Conservation (phyloP, 2,329 filamentous ascomycete species). For the Colletotrichum brevisporum region DNA sequence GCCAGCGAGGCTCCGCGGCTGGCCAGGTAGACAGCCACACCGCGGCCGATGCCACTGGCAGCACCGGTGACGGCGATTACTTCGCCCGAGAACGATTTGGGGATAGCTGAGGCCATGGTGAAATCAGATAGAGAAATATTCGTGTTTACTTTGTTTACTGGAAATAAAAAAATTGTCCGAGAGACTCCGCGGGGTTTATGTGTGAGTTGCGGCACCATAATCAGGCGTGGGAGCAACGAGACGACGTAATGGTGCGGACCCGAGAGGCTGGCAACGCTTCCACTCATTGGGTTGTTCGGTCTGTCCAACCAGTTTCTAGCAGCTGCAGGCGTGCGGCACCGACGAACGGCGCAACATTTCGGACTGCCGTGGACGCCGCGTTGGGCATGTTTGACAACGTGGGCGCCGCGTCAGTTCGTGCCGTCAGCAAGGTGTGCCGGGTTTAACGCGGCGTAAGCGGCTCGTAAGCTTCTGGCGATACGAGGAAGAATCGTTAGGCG, state of each 20-base stretch:
- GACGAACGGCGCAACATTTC: no score
- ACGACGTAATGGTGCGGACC: no score
- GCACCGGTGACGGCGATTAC: conserved; percentile 64
- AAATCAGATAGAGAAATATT: background rate
- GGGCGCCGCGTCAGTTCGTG: background rate
- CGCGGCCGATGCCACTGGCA: conserved; percentile 63
- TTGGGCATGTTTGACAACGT: background rate
- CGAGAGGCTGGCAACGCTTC: no score
- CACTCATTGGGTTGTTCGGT: no score
- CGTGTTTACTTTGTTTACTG: no score
- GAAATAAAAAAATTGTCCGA: no score
- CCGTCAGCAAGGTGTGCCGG: background rate
- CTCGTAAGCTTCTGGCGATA: background rate
- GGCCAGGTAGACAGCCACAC: conserved; percentile 59
- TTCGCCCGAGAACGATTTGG: conserved; percentile 47
- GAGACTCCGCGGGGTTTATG: no score
- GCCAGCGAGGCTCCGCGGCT: conserved; percentile 59
- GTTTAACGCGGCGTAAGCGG: background rate
- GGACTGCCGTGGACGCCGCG: background rate
- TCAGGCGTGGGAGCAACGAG: no score
- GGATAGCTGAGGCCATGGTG: background rate
- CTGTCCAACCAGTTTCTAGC: no score
- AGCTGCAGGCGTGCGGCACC: no score
- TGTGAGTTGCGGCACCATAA: no score
- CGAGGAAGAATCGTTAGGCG: no score